These are phyloP conservation scores for Lentinula boryana DNA, from an alignment of 768 basidiomycete species.

Conservation along the genomic window DNA sequence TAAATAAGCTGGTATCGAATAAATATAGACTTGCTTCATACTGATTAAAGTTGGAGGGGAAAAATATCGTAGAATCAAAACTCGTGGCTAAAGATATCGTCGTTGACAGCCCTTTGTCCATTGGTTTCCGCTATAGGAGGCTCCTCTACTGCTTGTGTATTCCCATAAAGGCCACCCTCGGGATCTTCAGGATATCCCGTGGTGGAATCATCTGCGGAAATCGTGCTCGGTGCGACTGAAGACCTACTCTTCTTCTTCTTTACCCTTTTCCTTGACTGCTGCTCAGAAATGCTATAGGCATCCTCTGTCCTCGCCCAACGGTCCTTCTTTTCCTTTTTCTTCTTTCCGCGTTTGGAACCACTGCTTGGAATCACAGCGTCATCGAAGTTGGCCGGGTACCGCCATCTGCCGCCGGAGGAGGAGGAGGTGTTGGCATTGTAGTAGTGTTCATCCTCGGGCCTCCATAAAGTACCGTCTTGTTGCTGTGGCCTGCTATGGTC, in stretches of 20 bases:
- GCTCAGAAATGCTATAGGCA: slow-evolving; percentile 57
- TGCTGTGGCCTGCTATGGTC: slow-evolving; percentile 25
- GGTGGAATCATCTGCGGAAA: slow-evolving; percentile 29
- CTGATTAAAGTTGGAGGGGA: not conserved
- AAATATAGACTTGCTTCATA: not conserved
- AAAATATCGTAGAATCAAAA: slow-evolving; percentile 33
- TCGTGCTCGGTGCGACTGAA: slow-evolving; percentile 30
- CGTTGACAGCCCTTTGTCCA: slow-evolving; percentile 26
- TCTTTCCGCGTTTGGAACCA: slow-evolving; percentile 35
- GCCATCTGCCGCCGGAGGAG: slow-evolving; percentile 61
- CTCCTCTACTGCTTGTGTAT: slow-evolving; percentile 13
- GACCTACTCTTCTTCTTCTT: slow-evolving; percentile 60
- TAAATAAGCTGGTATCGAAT: slow-evolving; percentile 10
- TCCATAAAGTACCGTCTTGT: slow-evolving; percentile 62
- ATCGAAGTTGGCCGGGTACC: slow-evolving; percentile 80
- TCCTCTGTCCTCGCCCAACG: slow-evolving; percentile 85
- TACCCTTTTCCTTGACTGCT: slow-evolving; percentile 41
- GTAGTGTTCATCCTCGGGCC: slow-evolving; percentile 67
- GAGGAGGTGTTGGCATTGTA: slow-evolving; percentile 40
- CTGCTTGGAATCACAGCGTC: slow-evolving; percentile 45
- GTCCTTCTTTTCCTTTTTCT: slow-evolving; percentile 80
- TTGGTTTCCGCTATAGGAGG: not conserved
- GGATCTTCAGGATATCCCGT: slow-evolving; percentile 67
- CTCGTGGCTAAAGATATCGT: slow-evolving; percentile 60
- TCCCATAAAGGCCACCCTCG: slow-evolving; percentile 61